A percentile compares a stretch with the other conserved stretches of the same genome.
phyloP scores from a whole-genome alignment of 768 basidiomycete genomes.

The Psilocybe sp. region DNA sequence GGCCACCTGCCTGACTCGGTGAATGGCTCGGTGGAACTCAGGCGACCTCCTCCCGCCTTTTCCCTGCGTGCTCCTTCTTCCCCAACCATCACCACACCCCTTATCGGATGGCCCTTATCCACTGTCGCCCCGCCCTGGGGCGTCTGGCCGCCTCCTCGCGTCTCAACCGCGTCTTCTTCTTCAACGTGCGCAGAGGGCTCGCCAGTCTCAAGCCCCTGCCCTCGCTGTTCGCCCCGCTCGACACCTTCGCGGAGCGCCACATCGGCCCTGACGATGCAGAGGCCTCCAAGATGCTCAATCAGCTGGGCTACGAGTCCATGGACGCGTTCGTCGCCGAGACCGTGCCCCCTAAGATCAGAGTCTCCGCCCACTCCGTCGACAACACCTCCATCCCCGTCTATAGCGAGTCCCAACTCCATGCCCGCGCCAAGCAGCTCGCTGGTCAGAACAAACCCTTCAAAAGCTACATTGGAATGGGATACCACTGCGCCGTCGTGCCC shows the following conservation, averaged over 20 bases:
- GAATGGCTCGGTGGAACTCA: slow-evolving; percentile 52
- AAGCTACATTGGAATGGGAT: slow-evolving; percentile 98
- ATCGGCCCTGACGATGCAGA: slow-evolving; percentile 89
- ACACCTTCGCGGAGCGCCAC: slow-evolving; percentile 88
- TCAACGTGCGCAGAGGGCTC: slow-evolving; percentile 33
- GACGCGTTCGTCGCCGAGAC: slow-evolving; percentile 84
- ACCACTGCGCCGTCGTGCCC: slow-evolving; percentile 93
- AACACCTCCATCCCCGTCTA: slow-evolving; percentile 69
- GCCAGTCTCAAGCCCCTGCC: slow-evolving; percentile 60
- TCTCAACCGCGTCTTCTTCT: slow-evolving; percentile 19
- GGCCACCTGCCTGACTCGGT: slow-evolving; percentile 43
- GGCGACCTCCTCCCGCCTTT: slow-evolving; percentile 24
- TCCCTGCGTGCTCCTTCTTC: slow-evolving; percentile 17
- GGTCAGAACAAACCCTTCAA: slow-evolving; percentile 76
- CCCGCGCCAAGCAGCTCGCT: slow-evolving; percentile 75
- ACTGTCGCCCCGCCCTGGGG: slow-evolving; percentile 23
- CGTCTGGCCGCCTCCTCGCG: slow-evolving; percentile 17
- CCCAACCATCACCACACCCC: slow-evolving; percentile 15
- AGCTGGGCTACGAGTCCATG: slow-evolving; percentile 83
- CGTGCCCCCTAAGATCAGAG: slow-evolving; percentile 78
- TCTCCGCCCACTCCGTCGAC: slow-evolving; percentile 57
- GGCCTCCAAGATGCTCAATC: slow-evolving; percentile 75
- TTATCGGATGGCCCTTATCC: slow-evolving; percentile 29
- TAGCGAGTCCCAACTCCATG: slow-evolving; percentile 83
- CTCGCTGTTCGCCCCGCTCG: slow-evolving; percentile 79